Base-by-base conservation (phyloP, 108 stramenopile species). In the Conticribra guillardii region DNA sequence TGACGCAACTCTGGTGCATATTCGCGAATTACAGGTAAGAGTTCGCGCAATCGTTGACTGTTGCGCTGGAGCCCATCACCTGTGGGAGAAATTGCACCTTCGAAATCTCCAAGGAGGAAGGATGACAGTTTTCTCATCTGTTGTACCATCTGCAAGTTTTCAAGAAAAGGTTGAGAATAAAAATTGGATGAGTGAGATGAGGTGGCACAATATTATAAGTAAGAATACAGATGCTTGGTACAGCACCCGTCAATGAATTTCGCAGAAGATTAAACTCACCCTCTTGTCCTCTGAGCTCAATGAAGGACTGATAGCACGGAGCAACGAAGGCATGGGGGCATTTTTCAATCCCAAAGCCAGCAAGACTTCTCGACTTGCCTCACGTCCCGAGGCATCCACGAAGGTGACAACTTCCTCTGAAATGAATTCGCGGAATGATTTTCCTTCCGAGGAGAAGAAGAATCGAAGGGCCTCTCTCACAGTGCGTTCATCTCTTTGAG, bases 371-470 rank as follows among this genome's bases (percentile, higher is more conserved):
- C 84, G 87, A 7, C 71, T 59, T 46, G 89, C 91, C 29, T 89
- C 85, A 18, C 94, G 81, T 22, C 84, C 70, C 0, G 84, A 82
- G n/a, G 89, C 87, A 69, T 92, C 94, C 0, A 92, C 91, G 30
- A 90, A 85, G 4, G 86, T 86, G 0, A 92, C 92, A 69, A 87
- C 85, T 67, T 97, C 97, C 26, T 97, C 97, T 54, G 87, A 54
- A 60, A 97, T 81, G 61, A 96, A 97, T 58, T 95, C 95, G 33
- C 97, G 74, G 66, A 97, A 95, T 9, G 92, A 84, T 52, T 88
- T 64, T 16, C 97, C 97, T 64, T 97, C 97, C 15, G 90, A 83
- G 28, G 84, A 79, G 82, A 97, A 97, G 84, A 97, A 95, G 80
- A 97, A 97, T 27, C 82, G 70, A 15, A 97, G 69, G 18, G 94